These are phyloP conservation scores for Pezicula carpinea DNA, from an alignment of 2,329 filamentous ascomycete species.

Conservation along the genomic window DNA sequence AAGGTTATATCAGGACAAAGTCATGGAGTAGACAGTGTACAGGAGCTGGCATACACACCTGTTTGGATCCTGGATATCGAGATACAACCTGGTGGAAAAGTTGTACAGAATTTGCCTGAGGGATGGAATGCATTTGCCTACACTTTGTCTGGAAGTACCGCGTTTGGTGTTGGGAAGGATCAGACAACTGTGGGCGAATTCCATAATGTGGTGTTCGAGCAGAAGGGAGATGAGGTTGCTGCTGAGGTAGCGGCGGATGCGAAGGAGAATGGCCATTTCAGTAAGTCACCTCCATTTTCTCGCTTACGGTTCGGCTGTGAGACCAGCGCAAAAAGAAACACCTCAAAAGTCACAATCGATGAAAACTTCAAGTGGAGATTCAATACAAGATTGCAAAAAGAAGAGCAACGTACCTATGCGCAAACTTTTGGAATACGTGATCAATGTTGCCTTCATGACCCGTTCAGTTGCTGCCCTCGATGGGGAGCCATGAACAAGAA, in stretches of 20 bases:
- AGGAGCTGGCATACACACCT: conserved; percentile 91
- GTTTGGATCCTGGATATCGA: conserved; percentile 92
- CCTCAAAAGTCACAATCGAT: background rate
- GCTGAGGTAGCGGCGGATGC: conserved; percentile 65
- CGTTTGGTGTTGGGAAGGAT: conserved; percentile 50
- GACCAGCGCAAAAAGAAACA: conserved; percentile 1
- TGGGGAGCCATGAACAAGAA: no score
- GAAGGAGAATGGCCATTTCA: conserved; percentile 42
- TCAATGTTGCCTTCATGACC: no score
- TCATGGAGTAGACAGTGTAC: conserved; percentile 78
- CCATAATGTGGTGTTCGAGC: conserved; percentile 86
- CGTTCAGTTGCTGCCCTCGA: no score
- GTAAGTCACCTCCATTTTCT: conserved; percentile 21
- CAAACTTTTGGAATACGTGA: no score
- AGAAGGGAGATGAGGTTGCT: conserved; percentile 70
- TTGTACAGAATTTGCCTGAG: conserved; percentile 70
- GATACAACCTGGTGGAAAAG: conserved; percentile 71
- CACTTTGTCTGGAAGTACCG: conserved; percentile 67
- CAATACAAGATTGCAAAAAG: no score
- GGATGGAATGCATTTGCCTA: conserved; percentile 93
- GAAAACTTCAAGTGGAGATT: background rate
- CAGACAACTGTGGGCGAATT: conserved; percentile 59
- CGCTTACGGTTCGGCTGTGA: background rate
- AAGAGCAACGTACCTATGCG: no score
- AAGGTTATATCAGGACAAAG: conserved; percentile 89